These are phyloP conservation scores for Phytophthora tentaculata DNA, from an alignment of 352 stramenopile species.

Conservation along the genomic window DNA sequence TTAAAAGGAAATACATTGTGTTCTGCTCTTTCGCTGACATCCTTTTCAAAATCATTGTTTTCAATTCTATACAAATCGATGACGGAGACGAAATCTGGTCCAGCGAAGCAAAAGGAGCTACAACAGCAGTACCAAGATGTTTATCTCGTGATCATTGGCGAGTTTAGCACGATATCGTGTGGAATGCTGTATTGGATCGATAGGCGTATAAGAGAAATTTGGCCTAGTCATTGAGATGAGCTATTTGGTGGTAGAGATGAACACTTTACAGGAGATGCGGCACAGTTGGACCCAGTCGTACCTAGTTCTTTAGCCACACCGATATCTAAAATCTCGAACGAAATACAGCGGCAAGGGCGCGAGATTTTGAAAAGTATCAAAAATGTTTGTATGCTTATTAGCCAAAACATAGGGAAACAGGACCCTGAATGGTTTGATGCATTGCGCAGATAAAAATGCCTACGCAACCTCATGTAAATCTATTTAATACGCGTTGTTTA, in stretches of 20 bases:
- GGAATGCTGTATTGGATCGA: constrained; percentile 13
- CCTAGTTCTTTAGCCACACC: neutral
- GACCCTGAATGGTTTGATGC: constrained; percentile 8
- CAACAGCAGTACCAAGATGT: neutral
- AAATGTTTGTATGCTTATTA: neutral
- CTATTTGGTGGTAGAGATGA: neutral
- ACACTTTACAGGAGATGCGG: neutral
- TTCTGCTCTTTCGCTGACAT: too few relatives aligned
- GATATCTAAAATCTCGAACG: neutral
- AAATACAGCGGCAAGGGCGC: neutral
- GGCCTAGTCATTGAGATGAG: neutral
- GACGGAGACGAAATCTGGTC: neutral
- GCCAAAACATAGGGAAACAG: constrained; percentile 1
- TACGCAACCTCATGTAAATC: neutral
- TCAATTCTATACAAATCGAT: neutral
- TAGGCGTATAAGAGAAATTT: neutral
- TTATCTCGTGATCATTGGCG: constrained; percentile 4
- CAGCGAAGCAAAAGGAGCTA: neutral
- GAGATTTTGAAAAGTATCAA: neutral
- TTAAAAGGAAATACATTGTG: too few relatives aligned
- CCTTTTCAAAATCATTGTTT: too few relatives aligned
- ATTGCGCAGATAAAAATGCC: neutral
- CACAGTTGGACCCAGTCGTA: constrained; percentile 1
- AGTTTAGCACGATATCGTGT: constrained; percentile 4
- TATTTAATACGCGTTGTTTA: neutral